Conservation (phyloP, 116 monocot species). For the Cymodocea nodosa region DNA sequence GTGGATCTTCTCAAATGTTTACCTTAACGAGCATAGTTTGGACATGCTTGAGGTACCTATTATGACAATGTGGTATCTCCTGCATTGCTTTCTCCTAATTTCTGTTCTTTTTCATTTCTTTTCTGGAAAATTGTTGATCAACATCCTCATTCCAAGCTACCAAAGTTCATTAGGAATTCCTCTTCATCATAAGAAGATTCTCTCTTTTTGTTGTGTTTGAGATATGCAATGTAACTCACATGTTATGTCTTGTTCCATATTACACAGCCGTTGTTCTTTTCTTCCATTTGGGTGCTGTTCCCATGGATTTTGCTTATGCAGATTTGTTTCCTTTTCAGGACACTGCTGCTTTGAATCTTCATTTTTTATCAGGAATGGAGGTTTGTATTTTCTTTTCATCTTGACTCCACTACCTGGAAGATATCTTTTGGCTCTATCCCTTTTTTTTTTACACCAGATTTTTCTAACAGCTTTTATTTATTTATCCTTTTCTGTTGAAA, state of each 20-base stretch:
- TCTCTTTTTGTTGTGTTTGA: no score
- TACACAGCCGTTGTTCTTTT: neutral
- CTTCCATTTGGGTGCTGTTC: neutral
- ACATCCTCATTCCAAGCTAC: neutral
- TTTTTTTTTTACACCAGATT: no score
- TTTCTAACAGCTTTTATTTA: neutral
- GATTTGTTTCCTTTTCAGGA: conserved; percentile 26
- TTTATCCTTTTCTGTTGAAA: neutral
- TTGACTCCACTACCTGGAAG: no score
- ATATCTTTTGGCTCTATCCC: no score
- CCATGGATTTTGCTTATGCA: neutral
- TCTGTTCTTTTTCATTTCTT: neutral
- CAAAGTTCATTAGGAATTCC: no score
- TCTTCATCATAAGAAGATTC: no score
- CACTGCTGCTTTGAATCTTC: conserved; percentile 27
- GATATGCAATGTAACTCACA: no score
- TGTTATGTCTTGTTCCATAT: neutral
- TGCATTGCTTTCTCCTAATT: no score
- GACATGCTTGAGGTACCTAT: conserved; percentile 8
- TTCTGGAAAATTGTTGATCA: neutral
- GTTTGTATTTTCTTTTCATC: conserved; percentile 20
- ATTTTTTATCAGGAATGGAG: conserved; percentile 65
- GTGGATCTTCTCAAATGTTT: conserved; percentile 47
- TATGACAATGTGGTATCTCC: no score
- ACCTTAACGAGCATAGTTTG: conserved; percentile 8